These are phyloP conservation scores for Trichosporon ovoides DNA, from an alignment of 1,284 basidiomycete genomes.

Conservation along the genomic window DNA sequence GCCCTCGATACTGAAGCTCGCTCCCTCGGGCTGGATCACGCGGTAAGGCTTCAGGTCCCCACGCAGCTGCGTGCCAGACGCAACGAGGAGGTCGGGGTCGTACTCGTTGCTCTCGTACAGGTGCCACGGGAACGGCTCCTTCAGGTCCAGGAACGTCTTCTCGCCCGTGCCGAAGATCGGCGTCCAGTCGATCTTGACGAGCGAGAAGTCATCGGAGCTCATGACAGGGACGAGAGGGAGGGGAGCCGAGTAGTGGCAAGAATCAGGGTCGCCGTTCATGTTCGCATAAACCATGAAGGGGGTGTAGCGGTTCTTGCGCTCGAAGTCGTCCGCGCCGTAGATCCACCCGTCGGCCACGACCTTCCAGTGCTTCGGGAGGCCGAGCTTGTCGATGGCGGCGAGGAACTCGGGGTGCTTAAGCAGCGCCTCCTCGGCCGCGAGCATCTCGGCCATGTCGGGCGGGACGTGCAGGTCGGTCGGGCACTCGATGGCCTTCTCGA, in stretches of 20 bases:
- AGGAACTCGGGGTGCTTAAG: conserved; percentile 29
- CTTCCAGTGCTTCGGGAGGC: conserved; percentile 25
- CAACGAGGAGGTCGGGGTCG: conserved; percentile 29
- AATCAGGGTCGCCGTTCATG: conserved; percentile 17
- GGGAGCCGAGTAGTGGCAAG: conserved; percentile 45
- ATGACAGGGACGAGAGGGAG: conserved; percentile 45
- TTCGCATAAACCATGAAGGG: conserved; percentile 25
- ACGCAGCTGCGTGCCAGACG: conserved; percentile 56
- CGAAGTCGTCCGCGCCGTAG: conserved; percentile 23
- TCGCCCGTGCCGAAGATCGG: conserved; percentile 24
- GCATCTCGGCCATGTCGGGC: conserved; percentile 33
- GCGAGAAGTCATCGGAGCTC: conserved; percentile 26
- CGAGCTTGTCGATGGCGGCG: conserved; percentile 25
- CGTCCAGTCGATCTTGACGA: conserved; percentile 22
- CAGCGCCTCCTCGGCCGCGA: conserved; percentile 28
- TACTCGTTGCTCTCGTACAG: conserved; percentile 41
- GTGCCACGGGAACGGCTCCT: conserved; percentile 32
- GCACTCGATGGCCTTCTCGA: conserved; percentile 5
- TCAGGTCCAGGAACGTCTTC: conserved; percentile 22
- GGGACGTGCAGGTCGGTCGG: conserved; percentile 24
- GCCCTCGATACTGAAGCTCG: conserved; percentile 78
- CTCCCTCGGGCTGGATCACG: conserved; percentile 82
- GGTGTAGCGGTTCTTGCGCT: conserved; percentile 18
- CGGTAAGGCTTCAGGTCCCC: conserved; percentile 77
- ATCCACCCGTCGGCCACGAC: conserved; percentile 35